Base-by-base conservation (phyloP, 164 flowering plant genomes). In the Dillenia turbinata region DNA sequence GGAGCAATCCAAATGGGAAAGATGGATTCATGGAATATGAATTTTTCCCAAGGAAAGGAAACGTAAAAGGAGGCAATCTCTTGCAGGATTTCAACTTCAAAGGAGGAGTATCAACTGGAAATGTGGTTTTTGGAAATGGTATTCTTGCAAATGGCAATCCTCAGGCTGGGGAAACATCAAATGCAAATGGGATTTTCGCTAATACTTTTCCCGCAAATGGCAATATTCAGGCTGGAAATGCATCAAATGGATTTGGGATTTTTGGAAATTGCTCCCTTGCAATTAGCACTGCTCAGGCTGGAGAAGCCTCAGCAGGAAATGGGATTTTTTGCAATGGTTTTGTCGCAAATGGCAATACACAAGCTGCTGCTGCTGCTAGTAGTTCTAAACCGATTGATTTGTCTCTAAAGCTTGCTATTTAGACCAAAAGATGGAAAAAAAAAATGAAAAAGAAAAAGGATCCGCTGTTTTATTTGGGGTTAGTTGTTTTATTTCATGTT, bases 351-450 rank as follows among this genome's bases (percentile, higher is more conserved):
- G 40, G 40, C 40, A 33, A 33, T 33, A 33, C 40, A 4, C 40
- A 53, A 13, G 56, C n/a, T 49, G 56, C 45, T 11, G 56, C 51
- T 43, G 68, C 52, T 49, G 59, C 57, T 55, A 19, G 8, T 11
- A 50, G 15, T 43, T 59, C 74, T 52, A 68, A 43, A 63, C 50
- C 58, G 9, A 19, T 81, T 73, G 85, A 81, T 78, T 61, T 81
- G 75, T 78, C 85, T 24, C 80, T 81, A 43, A 81, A 70, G 75
- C 85, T 81, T 64, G 73, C 65, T 24, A 64, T 10, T 55, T 71
- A 61, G 57, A 33, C 4, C 7, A 33, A 54, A 43, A 16, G 24
- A 54, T 24, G 14, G n/a, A 16, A 57, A 40, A 14, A 12, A 33
- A 10, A 50, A 9, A n/a, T n/a, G n/a, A n/a, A n/a, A n/a, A n/a